Evolutionary conservation across 495 filamentous ascomycete genomes (phyloP), one percentile per base, ranked within the genome.

Genomic region (Paragyromitra xinjiangensis): DNA sequence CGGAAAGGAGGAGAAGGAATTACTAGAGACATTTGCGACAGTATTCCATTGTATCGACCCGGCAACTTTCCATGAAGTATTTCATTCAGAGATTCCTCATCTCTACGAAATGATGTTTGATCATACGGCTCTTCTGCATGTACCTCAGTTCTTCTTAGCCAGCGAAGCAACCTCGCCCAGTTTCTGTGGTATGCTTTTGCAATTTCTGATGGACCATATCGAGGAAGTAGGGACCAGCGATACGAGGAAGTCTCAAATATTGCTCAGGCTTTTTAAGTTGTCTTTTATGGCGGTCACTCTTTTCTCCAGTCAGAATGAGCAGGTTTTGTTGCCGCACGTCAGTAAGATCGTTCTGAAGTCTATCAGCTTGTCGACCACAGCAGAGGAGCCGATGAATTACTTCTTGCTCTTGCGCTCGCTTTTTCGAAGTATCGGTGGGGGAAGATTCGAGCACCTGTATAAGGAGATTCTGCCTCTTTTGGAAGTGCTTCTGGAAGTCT

Each of bases 231-330:
- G 96, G 45, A 96, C 93, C 0, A 91, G 91, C 12, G 93, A 98
- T 82, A 91, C 93, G 62, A 92, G 92, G 71, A 94, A 93, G 84
- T 94, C 95, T 0, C 94, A 94, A 62, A 95, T 98, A 66, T 86
- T 99, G 9, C 86, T 99, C 16, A 90, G 96, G 56, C 90, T 99
- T 64, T 99, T 99, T 87, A 99, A 99, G 85, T 87, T 99, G 56
- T 97, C 94, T 4, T 99, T 99, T 85, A 99, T 99, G 96, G 96
- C 96, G 0, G 96, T 99, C 37, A 98, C 96, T 0, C 85, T 99
- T 9, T 99, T 99, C 83, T 94, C 93, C 0, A 87, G 88, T 9
- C 94, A 97, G 82, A 99, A 99, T 80, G 96, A 99, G 83, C 92
- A 93, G 81, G 94, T 99, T 2, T 86, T 99, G 16, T 88, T 98